Conservation (phyloP, 2,329 filamentous ascomycete species). For the Diplocarpon mali region DNA sequence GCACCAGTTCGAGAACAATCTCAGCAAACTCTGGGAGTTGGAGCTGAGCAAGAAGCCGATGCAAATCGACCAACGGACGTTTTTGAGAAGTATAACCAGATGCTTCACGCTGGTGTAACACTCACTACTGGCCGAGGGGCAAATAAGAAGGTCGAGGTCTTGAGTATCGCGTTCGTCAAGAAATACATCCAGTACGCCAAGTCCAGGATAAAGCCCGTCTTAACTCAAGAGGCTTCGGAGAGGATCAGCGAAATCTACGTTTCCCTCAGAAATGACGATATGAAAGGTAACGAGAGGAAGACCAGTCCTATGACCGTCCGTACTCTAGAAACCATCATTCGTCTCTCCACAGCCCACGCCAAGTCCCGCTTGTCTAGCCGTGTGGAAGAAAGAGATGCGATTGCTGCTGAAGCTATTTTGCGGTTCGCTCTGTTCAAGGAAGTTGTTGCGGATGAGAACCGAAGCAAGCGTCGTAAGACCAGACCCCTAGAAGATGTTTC, state of each 20-base stretch:
- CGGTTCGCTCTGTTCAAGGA: slow-evolving; percentile 97
- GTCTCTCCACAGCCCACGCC: slow-evolving; percentile 89
- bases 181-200: slow-evolving; percentile 99
- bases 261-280: slow-evolving; percentile 85
- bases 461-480: slow-evolving; percentile 71
- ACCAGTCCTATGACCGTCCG: slow-evolving; percentile 94
- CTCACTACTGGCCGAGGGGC: slow-evolving; percentile 62
- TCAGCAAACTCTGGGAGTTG: slow-evolving; percentile 76
- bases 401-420: slow-evolving; percentile 79
- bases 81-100: slow-evolving; percentile 91
- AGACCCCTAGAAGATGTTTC: slow-evolving; percentile 45
- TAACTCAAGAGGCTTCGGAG: slow-evolving; percentile 85
- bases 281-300: slow-evolving; percentile 85
- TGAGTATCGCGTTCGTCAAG: slow-evolving; percentile 97
- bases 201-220: slow-evolving; percentile 73
- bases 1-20: slow-evolving; percentile 84
- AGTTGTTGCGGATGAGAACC: slow-evolving; percentile 67
- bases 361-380: slow-evolving; percentile 81
- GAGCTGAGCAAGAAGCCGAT: slow-evolving; percentile 65
- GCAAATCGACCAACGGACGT: slow-evolving; percentile 73
- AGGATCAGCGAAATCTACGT: slow-evolving; percentile 89
- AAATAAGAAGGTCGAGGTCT: slow-evolving; percentile 69
- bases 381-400: slow-evolving; percentile 81
- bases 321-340: slow-evolving; percentile 96
- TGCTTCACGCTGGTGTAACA: slow-evolving; percentile 87